Conservation (phyloP, 768 basidiomycete species). For the Dacryopinax spathularia region DNA sequence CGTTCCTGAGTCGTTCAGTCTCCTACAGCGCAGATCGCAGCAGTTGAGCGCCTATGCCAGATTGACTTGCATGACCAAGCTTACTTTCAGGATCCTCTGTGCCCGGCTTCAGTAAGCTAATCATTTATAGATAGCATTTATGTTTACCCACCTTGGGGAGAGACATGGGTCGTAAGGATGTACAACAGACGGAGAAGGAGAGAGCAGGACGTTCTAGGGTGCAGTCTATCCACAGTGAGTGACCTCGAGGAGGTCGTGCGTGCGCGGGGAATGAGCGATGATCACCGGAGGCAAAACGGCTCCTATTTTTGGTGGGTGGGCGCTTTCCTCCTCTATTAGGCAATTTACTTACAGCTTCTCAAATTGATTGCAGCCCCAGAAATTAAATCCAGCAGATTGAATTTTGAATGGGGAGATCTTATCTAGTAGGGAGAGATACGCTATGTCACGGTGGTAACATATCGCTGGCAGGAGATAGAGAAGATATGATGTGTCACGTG, state of each 20-base stretch:
- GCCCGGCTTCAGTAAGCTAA: background rate
- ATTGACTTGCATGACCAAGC: background rate
- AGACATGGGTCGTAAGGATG: background rate
- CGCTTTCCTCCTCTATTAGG: too few species aligned
- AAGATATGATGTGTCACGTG: too few species aligned
- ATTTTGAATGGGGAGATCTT: too few species aligned
- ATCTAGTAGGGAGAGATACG: background rate
- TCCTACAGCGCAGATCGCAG: constrained; percentile 40
- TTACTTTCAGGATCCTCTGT: background rate
- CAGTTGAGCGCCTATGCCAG: background rate
- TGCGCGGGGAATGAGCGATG: background rate
- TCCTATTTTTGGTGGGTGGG: background rate
- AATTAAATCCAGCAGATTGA: too few species aligned
- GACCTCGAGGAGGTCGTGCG: constrained; percentile 3
- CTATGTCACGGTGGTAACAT: too few species aligned
- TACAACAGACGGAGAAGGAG: constrained; percentile 1
- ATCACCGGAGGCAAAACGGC: background rate
- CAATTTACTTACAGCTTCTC: too few species aligned
- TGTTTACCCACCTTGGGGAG: background rate
- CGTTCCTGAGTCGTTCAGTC: constrained; percentile 89
- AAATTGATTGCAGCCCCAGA: too few species aligned
- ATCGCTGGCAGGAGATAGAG: too few species aligned
- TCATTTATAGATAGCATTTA: too few species aligned
- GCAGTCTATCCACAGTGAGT: background rate
- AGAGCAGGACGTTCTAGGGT: background rate